Evolutionary conservation across 805 yeast genomes (phyloP).

Genomic region (Lachancea lanzarotensis): DNA sequence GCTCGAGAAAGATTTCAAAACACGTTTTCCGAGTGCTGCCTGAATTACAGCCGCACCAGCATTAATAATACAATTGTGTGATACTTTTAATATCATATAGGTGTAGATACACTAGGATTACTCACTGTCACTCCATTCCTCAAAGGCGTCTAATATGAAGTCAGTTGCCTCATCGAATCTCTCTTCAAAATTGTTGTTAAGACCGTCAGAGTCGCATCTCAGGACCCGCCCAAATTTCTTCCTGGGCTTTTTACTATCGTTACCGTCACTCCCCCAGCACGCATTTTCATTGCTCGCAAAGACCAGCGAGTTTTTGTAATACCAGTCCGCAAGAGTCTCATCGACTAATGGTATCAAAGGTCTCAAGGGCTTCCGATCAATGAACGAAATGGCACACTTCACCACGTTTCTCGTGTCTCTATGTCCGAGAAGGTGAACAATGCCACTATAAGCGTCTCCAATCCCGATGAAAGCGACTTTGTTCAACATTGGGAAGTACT

Average conservation of each 20-base stretch:
- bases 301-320: slow-evolving; percentile 73
- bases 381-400: slow-evolving; percentile 62
- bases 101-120: slow-evolving; percentile 5
- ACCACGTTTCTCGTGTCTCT: slow-evolving; percentile 60
- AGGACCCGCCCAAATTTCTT: slow-evolving; percentile 87
- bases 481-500: slow-evolving; percentile 57
- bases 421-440: slow-evolving; percentile 83
- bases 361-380: slow-evolving; percentile 62
- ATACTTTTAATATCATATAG: neutral
- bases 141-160: slow-evolving; percentile 72
- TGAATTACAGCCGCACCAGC: slow-evolving; percentile 15
- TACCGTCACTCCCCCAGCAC: slow-evolving; percentile 62
- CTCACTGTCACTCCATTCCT: slow-evolving; percentile 50
- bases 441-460: slow-evolving; percentile 84
- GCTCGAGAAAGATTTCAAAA: slow-evolving; percentile 49
- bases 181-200: slow-evolving; percentile 72
- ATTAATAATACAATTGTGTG: neutral
- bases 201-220: slow-evolving; percentile 61
- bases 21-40: slow-evolving; percentile 56
- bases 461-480: slow-evolving; percentile 72
- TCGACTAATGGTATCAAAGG: slow-evolving; percentile 83
- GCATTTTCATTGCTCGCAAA: slow-evolving; percentile 70
- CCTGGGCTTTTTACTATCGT: slow-evolving; percentile 64
- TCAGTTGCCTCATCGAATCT: slow-evolving; percentile 81
- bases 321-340: slow-evolving; percentile 89